Percentiles rank a stretch among this genome's conserved stretches.
Conservation (phyloP, 768 basidiomycete genomes). For the Mycena indigotica region DNA sequence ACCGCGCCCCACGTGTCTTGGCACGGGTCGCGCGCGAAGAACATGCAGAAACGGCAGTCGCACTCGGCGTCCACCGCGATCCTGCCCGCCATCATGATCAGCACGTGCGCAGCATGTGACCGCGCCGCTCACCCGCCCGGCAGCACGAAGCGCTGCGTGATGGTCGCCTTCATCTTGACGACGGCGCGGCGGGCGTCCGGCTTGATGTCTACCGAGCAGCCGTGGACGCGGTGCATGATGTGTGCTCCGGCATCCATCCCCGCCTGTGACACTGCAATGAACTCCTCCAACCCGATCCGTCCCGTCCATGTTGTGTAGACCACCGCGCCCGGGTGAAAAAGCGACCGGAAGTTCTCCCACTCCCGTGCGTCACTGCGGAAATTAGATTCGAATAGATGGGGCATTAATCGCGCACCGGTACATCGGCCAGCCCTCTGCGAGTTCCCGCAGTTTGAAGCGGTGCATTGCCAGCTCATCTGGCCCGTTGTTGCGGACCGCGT, state of each 20-base stretch:
- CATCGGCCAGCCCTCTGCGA: constrained; percentile 28
- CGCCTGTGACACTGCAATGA: constrained; percentile 19
- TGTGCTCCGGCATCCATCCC: constrained; percentile 27
- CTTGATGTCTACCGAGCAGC: constrained; percentile 26
- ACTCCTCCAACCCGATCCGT: constrained; percentile 24
- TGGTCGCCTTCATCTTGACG: constrained; percentile 37
- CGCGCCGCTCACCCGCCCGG: no score
- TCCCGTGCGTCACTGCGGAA: constrained; percentile 22
- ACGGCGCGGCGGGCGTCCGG: constrained; percentile 31
- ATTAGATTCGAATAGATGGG: neutral
- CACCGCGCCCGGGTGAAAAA: constrained; percentile 26
- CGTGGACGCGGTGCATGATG: constrained; percentile 28
- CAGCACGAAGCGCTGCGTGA: constrained; percentile 24
- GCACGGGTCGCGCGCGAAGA: constrained; percentile 21
- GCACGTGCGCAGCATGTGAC: no score
- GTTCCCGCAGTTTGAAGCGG: constrained; percentile 26
- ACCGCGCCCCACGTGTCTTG: constrained; percentile 20
- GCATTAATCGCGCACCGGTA: constrained; percentile 17
- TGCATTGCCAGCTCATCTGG: constrained; percentile 22
- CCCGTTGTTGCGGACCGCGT: constrained; percentile 26
- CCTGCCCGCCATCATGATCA: constrained; percentile 1
- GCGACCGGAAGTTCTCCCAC: constrained; percentile 27
- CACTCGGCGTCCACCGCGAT: constrained; percentile 24
- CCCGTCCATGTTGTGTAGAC: constrained; percentile 28
- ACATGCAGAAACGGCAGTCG: constrained; percentile 28